Percentiles rank a stretch among this genome's conserved stretches.
Conservation (phyloP, 2,329 filamentous ascomycete genomes). For the Akanthomyces uredinophilus region DNA sequence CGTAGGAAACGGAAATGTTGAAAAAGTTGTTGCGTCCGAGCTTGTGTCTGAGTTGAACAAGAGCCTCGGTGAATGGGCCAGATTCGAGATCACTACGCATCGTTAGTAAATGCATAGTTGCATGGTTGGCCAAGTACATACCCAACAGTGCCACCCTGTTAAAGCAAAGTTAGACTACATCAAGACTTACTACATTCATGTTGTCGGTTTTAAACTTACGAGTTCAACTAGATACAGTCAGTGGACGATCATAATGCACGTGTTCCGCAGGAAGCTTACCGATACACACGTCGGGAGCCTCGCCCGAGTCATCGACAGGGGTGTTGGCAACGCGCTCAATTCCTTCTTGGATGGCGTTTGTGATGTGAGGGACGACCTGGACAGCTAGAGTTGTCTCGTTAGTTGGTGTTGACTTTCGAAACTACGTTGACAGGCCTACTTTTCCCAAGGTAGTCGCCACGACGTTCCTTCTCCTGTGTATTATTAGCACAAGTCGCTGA, state of each 20-base stretch:
- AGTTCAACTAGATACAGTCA: slow-evolving; percentile 29
- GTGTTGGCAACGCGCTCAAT: slow-evolving; percentile 80
- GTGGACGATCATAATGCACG: neutral
- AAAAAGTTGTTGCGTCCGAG: slow-evolving; percentile 76
- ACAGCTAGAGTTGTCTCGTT: neutral
- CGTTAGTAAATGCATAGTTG: neutral
- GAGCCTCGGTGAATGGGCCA: slow-evolving; percentile 80
- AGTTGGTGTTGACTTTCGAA: neutral
- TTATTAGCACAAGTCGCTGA: slow-evolving; percentile 1
- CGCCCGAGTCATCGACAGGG: slow-evolving; percentile 77
- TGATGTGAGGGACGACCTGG: slow-evolving; percentile 72
- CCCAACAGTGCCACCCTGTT: slow-evolving; percentile 55
- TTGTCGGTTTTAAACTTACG: slow-evolving; percentile 23
- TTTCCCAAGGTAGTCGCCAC: slow-evolving; percentile 76
- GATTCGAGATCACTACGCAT: slow-evolving; percentile 68
- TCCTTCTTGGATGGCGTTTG: slow-evolving; percentile 88
- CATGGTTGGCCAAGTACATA: slow-evolving; percentile 15
- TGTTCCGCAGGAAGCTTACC: slow-evolving; percentile 44
- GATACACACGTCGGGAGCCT: slow-evolving; percentile 88
- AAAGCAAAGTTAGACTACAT: slow-evolving; percentile 7
- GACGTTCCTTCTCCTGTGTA: slow-evolving; percentile 51
- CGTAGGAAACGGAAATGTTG: slow-evolving; percentile 83
- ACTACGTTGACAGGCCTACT: slow-evolving; percentile 30
- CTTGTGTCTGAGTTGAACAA: slow-evolving; percentile 70
- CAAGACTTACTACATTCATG: neutral